Evolutionary conservation across 2,329 filamentous ascomycete species (phyloP), one percentile per base, ranked within the genome.

Genomic region (Hypoxylon rubiginosum): DNA sequence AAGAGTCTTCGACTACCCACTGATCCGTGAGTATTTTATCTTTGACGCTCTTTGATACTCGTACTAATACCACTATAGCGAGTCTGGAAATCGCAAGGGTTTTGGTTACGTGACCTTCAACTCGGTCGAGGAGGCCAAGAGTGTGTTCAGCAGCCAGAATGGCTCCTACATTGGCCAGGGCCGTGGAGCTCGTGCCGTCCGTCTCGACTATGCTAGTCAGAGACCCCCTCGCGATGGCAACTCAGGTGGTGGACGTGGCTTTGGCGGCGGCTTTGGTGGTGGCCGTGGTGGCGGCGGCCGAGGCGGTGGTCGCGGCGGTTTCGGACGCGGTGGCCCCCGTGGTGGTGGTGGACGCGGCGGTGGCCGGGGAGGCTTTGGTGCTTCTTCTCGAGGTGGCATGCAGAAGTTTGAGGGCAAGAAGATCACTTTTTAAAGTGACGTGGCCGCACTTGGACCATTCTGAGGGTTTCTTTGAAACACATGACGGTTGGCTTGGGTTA

Each of bases 61-160:
- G 41, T 34, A 62, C 77, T 81, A 78, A 82, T 67, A 9, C 32
- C 34, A 26, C 51, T 13, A 30, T 64, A 90, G 90, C 79, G 93
- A 97, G 67, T 89, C 89, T 68, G 94, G 93, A 71, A 88, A 90
- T 73, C 90, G 91, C 78, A 97, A 97, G 90, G 94, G 94, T 62
- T 97, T 97, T 80, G 94, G 93, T 59, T 97, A 97, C 79, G 91
- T 97, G 69, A 90, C 91, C 77, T 97, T 95, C 85, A 83, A 84
- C 73, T 92, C 91, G 17, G 80, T 96, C 67, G 93, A 97, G 28
- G 94, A 97, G 75, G 93, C 94, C 75, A 92, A 91, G 82, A 82
- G 84, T 74, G 94, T 90, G 24, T 88, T 93, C 73, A 85, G 91
- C 73, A 82, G 85, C 62, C 86, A 92, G 78, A 90, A 92, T 73